Evolutionary conservation across 805 yeast genomes (phyloP).

Genomic region (Lachancea sp.): DNA sequence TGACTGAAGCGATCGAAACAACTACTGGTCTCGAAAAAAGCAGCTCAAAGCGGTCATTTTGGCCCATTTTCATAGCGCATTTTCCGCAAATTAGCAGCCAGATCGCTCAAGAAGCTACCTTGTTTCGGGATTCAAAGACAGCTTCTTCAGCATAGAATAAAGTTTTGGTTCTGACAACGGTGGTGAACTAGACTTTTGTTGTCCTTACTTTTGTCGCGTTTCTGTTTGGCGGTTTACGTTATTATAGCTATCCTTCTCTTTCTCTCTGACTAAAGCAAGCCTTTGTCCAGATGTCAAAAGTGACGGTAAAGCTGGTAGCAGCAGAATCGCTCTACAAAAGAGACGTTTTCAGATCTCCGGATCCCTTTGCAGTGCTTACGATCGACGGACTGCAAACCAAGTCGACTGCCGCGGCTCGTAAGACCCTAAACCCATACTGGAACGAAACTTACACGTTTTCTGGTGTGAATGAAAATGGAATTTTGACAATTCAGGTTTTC

Average conservation of each 20-base stretch:
- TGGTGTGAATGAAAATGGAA: conserved; percentile 69
- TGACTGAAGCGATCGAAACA: not conserved
- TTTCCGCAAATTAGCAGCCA: not conserved
- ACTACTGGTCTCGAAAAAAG: not conserved
- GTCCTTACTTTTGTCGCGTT: no score
- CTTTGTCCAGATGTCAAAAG: conserved; percentile 14
- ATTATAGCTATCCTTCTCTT: no score
- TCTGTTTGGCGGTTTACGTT: no score
- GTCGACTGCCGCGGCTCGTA: conserved; percentile 88
- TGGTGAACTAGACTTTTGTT: no score
- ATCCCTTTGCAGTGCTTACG: conserved; percentile 95
- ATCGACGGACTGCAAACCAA: conserved; percentile 97
- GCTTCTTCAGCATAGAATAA: no score
- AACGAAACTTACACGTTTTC: conserved; percentile 81
- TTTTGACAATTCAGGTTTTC: conserved; percentile 87
- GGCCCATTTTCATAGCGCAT: not conserved
- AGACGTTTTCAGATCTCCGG: conserved; percentile 93
- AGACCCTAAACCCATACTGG: conserved; percentile 97
- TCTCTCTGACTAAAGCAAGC: not conserved
- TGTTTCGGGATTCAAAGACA: no score
- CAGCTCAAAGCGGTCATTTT: not conserved
- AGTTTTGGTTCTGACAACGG: no score
- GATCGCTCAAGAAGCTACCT: not conserved
- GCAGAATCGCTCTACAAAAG: conserved; percentile 94
- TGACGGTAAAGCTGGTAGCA: conserved; percentile 76